These are phyloP conservation scores for Tuber borchii DNA, from an alignment of 495 filamentous ascomycete genomes.

Conservation along the genomic window DNA sequence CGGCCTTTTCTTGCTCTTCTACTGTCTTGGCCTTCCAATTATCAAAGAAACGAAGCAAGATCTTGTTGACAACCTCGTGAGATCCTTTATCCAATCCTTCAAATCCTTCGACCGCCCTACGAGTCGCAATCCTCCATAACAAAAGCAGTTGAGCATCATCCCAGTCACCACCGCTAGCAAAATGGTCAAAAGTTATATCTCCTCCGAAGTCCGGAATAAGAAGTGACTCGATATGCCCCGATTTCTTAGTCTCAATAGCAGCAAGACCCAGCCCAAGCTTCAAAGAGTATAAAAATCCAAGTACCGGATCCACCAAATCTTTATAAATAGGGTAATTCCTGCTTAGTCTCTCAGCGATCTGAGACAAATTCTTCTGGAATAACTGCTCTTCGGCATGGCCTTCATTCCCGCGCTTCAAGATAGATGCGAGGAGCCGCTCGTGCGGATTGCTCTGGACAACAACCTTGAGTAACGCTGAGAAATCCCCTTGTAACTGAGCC, in stretches of 20 bases:
- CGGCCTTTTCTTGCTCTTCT: constrained; percentile 64
- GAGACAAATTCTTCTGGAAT: constrained; percentile 63
- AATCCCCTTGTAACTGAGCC: constrained; percentile 69
- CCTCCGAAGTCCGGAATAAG: constrained; percentile 19
- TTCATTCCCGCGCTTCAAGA: constrained; percentile 19
- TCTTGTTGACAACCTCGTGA: constrained; percentile 37
- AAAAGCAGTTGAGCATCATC: constrained; percentile 46
- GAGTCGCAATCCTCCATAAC: constrained; percentile 31
- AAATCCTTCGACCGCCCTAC: constrained; percentile 22
- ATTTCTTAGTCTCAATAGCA: constrained; percentile 41
- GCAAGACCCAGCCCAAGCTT: constrained; percentile 66
- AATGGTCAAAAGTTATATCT: constrained; percentile 2
- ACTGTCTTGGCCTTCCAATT: constrained; percentile 70
- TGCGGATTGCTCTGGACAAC: constrained; percentile 55
- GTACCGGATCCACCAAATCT: constrained; percentile 70
- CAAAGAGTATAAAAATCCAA: constrained; percentile 75
- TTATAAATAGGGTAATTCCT: constrained; percentile 67
- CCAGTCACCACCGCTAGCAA: background rate
- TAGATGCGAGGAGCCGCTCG: constrained; percentile 24
- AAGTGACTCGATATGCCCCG: constrained; percentile 24
- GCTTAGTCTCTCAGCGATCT: constrained; percentile 60
- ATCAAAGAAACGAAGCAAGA: constrained; percentile 64
- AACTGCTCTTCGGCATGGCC: constrained; percentile 49
- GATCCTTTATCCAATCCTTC: constrained; percentile 9
- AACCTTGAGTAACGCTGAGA: constrained; percentile 64